Evolutionary conservation across 176 grass and related monocot species (phyloP), one percentile per base, ranked within the genome.

Genomic region (Urochloa ruziziensis): DNA sequence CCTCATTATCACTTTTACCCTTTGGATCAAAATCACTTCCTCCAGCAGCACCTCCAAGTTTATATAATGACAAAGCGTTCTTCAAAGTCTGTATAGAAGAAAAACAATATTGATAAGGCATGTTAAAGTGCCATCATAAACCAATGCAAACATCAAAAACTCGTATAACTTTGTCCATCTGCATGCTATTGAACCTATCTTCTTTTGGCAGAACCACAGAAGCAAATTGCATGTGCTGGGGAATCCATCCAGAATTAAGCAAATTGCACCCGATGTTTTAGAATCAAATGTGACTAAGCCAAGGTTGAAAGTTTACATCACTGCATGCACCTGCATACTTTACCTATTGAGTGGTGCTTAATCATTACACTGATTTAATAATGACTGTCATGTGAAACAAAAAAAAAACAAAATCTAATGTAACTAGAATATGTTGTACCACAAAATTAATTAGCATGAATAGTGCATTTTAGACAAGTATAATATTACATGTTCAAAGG

Each of bases 1-100:
- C 96, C 93, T 99, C 96, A 83, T 71, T 81, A 65, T 99, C 91
- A 87, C 91, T 99, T 86, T 92, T 99, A 87, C 91, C 96, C 85
- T 96, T 99, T 64, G 96, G 89, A 85, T 99, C 93, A 77, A 99
- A 99, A 96, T 99, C 97, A 84, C 97, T 99, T 75, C 97, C 96
- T 83, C 97, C 97, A 67, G 83, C 93, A 47, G 93, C 89, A 87
- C 97, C 97, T 88, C 97, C 97, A 83, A 99, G 89, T 88, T 99
- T 99, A 87, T 99, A 94, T 78, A 90, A 77, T 74, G 93, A 99
- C 60, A 99, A 75, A 66, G 97, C 97, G 92, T 96, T 99, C 74
- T 92, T 96, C 34, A 99, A 83, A 51, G 97, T 92, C 97, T 99
- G 82, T 53, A 75, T 56, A 80, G 59, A 89, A 30, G 73, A 71